Evolutionary conservation across 768 basidiomycete genomes (phyloP).

Genomic region (Lentinula edodes): DNA sequence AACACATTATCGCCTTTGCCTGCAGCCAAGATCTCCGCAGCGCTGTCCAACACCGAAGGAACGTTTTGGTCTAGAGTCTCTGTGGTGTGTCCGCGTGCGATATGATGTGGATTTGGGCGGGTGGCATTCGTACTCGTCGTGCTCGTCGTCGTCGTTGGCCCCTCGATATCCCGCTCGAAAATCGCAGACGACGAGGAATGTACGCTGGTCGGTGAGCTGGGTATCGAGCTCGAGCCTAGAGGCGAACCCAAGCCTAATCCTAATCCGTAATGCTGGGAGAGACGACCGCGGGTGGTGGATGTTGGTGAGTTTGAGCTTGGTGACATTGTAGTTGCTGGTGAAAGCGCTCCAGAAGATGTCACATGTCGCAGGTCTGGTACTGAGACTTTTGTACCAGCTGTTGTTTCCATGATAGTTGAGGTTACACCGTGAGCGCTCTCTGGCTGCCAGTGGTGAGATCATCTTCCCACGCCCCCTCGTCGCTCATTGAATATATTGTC

Average conservation of each 20-base stretch:
- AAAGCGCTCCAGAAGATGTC: background rate
- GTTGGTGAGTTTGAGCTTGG: background rate
- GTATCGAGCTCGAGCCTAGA: background rate
- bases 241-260: background rate
- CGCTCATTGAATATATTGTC: no score
- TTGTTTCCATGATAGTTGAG: no score
- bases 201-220: background rate
- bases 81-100: slow-evolving; percentile 63
- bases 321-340: background rate
- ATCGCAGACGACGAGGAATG: slow-evolving; percentile 86
- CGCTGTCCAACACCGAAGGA: slow-evolving; percentile 81
- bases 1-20: background rate
- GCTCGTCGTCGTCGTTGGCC: slow-evolving; percentile 17
- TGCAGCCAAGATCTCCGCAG: slow-evolving; percentile 61
- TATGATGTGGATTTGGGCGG: slow-evolving; percentile 62
- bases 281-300: background rate
- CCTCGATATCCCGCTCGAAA: slow-evolving; percentile 87
- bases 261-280: background rate
- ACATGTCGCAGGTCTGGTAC: no score
- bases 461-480: no score
- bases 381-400: no score
- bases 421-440: no score
- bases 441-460: no score
- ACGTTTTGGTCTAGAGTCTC: slow-evolving; percentile 76
- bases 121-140: background rate